phyloP scores from a whole-genome alignment of 2,329 filamentous ascomycete genomes.

The Botrytis deweyae region DNA sequence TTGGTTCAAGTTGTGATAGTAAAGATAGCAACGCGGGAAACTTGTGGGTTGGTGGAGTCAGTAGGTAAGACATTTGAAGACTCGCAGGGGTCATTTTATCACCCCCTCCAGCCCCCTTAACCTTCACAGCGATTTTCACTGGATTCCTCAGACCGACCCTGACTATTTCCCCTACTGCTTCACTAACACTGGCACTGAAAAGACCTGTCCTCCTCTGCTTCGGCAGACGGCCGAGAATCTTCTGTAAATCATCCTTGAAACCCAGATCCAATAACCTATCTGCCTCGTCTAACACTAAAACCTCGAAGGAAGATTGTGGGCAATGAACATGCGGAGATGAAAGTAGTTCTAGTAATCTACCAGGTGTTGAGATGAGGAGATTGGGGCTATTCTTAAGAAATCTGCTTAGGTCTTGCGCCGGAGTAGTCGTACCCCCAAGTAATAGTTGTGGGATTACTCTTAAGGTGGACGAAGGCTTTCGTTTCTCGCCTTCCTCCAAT shows the following conservation, averaged over 20 bases:
- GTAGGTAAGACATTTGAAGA: constrained; percentile 84
- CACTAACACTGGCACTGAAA: constrained; percentile 94
- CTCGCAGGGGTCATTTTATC: constrained; percentile 89
- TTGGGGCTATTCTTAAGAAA: constrained; percentile 87
- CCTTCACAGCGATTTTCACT: constrained; percentile 90
- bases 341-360: constrained; percentile 82
- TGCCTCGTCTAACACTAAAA: constrained; percentile 90
- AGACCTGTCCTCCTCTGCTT: constrained; percentile 92
- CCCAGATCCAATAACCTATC: constrained; percentile 90
- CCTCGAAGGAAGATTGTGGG: constrained; percentile 84
- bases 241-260: constrained; percentile 87
- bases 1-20: constrained; percentile 66
- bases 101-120: constrained; percentile 73
- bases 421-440: constrained; percentile 75
- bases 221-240: constrained; percentile 77
- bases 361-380: constrained; percentile 85
- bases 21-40: constrained; percentile 71
- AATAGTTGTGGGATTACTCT: constrained; percentile 83
- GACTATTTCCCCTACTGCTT: constrained; percentile 90
- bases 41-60: constrained; percentile 75
- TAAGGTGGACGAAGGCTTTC: constrained; percentile 45
- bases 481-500: constrained; percentile 55
- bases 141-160: constrained; percentile 90
- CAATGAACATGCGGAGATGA: constrained; percentile 85
- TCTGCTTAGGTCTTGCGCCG: constrained; percentile 80